Evolutionary conservation across 345 rosid genomes (phyloP).

Genomic region (Durio zibethinus): DNA sequence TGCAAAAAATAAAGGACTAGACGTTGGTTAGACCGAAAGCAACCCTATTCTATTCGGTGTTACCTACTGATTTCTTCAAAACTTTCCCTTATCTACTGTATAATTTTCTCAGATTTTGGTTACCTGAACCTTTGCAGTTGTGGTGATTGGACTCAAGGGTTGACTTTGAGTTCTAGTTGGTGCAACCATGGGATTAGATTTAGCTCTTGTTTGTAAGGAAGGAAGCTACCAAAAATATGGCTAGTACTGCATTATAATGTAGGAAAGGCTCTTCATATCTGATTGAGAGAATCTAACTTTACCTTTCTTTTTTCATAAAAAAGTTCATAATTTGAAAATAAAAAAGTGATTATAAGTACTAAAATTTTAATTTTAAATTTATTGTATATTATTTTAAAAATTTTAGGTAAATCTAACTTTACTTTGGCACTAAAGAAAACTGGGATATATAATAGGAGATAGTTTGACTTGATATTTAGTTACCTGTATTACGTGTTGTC

Average conservation of each 20-base stretch:
- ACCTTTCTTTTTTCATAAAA: too few relatives aligned
- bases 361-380: too few relatives aligned
- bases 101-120: background rate
- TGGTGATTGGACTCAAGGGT: background rate
- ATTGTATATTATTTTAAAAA: too few relatives aligned
- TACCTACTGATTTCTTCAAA: background rate
- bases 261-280: background rate
- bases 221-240: too few relatives aligned
- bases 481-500: slow-evolving; percentile 5
- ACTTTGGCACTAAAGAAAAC: background rate
- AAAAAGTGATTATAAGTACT: too few relatives aligned
- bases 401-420: too few relatives aligned
- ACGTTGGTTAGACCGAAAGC: background rate
- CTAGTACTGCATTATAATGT: background rate
- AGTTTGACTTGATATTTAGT: background rate
- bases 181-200: background rate
- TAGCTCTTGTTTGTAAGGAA: background rate
- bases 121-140: background rate
- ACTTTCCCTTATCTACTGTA: background rate
- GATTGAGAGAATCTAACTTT: background rate
- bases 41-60: background rate
- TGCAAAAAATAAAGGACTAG: background rate
- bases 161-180: background rate
- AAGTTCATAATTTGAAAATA: background rate
- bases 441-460: background rate